Percentiles rank a stretch among this genome's conserved stretches.
These are phyloP conservation scores for Brasilioporus rufonigricans DNA, from an alignment of 768 basidiomycete genomes.

Conservation along the genomic window DNA sequence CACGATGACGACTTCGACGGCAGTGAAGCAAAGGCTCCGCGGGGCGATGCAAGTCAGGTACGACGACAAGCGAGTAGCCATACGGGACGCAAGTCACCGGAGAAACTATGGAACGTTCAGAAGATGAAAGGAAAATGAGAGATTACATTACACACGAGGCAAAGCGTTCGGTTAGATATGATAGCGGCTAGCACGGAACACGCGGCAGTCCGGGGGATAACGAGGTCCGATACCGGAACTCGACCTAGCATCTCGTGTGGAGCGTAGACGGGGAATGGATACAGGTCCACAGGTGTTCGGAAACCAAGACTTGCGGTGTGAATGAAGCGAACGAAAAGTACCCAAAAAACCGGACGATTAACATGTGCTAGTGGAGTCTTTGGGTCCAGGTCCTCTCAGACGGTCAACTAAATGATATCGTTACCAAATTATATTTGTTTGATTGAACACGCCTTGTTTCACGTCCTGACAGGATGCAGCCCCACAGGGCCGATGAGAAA, in stretches of 20 bases:
- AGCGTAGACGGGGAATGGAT: conserved; percentile 4
- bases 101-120: conserved; percentile 3
- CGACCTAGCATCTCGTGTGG: conserved; percentile 1
- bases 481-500: conserved; percentile 21
- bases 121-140: conserved; percentile 14
- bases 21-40: conserved; percentile 8
- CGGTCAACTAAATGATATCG: conserved; percentile 6
- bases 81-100: conserved; percentile 1
- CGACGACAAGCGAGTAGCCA: conserved; percentile 13
- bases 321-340: background rate
- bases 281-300: conserved; percentile 16
- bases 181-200: conserved; percentile 9
- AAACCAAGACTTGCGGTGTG: conserved; percentile 2
- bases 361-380: conserved; percentile 27
- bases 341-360: conserved; percentile 19
- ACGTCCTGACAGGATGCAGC: conserved; percentile 14
- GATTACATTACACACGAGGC: conserved; percentile 7
- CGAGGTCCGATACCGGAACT: conserved; percentile 27
- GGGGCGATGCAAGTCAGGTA: conserved; percentile 22
- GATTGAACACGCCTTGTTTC: conserved; percentile 9
- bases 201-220: conserved; percentile 15
- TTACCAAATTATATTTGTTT: conserved; percentile 25
- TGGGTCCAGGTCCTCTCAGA: conserved; percentile 27
- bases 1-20: conserved; percentile 24
- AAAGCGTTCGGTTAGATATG: conserved; percentile 29